phyloP scores from a whole-genome alignment of 1,284 basidiomycete species.

The Ganoderma sinense region DNA sequence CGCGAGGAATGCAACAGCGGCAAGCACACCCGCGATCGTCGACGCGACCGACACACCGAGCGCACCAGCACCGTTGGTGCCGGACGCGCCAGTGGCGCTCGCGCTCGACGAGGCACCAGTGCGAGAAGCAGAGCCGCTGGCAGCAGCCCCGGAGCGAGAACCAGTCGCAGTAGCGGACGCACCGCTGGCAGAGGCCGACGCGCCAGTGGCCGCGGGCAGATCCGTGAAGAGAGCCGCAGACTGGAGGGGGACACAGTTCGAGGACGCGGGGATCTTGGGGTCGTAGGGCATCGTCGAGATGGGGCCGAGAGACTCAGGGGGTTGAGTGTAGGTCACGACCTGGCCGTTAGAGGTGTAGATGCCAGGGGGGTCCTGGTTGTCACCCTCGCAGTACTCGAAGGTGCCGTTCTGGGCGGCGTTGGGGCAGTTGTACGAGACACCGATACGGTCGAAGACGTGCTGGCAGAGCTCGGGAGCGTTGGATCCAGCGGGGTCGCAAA shows the following conservation, averaged over 20 bases:
- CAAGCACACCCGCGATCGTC: slow-evolving; percentile 48
- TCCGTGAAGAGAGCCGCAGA: slow-evolving; percentile 59
- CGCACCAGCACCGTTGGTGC: slow-evolving; percentile 44
- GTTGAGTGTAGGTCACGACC: slow-evolving; percentile 62
- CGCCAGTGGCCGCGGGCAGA: slow-evolving; percentile 23
- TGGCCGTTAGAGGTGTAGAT: slow-evolving; percentile 55
- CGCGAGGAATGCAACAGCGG: slow-evolving; percentile 49
- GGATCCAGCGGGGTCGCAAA: slow-evolving; percentile 54
- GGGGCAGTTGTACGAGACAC: slow-evolving; percentile 58
- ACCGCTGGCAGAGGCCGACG: slow-evolving; percentile 42
- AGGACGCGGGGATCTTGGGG: slow-evolving; percentile 63
- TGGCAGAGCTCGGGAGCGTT: slow-evolving; percentile 52
- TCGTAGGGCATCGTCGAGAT: slow-evolving; percentile 69
- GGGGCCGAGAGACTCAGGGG: slow-evolving; percentile 63
- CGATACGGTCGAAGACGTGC: slow-evolving; percentile 57
- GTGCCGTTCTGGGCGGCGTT: slow-evolving; percentile 45
- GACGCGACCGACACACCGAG: slow-evolving; percentile 48
- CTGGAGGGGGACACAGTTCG: slow-evolving; percentile 66
- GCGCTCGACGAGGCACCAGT: slow-evolving; percentile 22
- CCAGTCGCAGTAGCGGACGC: slow-evolving; percentile 36
- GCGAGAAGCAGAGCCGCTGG: slow-evolving; percentile 32
- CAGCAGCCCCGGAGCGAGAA: slow-evolving; percentile 28
- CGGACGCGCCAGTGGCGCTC: slow-evolving; percentile 33
- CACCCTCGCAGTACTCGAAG: slow-evolving; percentile 60
- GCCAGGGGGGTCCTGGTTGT: slow-evolving; percentile 67